Evolutionary conservation across 495 filamentous ascomycete species (phyloP).

Genomic region (Penicillium goetzii): DNA sequence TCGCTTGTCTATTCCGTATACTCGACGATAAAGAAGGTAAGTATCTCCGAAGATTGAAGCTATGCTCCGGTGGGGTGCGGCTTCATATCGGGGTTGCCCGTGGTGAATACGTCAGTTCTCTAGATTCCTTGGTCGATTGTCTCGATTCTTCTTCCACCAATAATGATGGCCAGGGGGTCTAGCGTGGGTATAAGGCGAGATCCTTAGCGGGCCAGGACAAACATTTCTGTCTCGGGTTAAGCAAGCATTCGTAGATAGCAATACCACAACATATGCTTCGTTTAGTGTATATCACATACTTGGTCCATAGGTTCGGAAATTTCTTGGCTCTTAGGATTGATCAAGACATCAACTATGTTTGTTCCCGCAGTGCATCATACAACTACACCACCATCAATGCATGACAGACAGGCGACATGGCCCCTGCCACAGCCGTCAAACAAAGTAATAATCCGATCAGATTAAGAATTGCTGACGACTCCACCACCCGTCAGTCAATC

Average conservation of each 20-base stretch:
- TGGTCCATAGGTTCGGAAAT: too few species aligned
- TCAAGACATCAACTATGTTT: too few species aligned
- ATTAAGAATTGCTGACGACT: slow-evolving; percentile 9
- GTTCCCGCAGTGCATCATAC: not conserved
- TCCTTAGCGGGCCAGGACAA: not conserved
- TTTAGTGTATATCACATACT: too few species aligned
- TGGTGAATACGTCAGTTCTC: not conserved
- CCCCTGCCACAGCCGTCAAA: slow-evolving; percentile 6
- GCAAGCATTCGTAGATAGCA: not conserved
- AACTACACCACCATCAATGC: not conserved
- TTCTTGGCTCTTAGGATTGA: too few species aligned
- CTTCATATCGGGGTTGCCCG: not conserved
- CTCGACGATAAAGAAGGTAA: not conserved
- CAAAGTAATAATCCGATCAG: slow-evolving; percentile 2
- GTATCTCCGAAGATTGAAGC: not conserved
- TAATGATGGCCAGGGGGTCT: not conserved
- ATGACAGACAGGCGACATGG: not conserved
- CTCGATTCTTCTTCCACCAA: slow-evolving; percentile 8
- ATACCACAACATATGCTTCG: not conserved
- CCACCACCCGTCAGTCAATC: not conserved
- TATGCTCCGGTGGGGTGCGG: slow-evolving; percentile 7
- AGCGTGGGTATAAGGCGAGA: not conserved
- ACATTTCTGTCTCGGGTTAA: not conserved
- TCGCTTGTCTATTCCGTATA: not conserved
- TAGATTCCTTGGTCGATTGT: not conserved